Percentiles rank a stretch among this genome's conserved stretches.
Conservation (phyloP, 2,329 filamentous ascomycete genomes). For the Phaeosphaeria sp. region DNA sequence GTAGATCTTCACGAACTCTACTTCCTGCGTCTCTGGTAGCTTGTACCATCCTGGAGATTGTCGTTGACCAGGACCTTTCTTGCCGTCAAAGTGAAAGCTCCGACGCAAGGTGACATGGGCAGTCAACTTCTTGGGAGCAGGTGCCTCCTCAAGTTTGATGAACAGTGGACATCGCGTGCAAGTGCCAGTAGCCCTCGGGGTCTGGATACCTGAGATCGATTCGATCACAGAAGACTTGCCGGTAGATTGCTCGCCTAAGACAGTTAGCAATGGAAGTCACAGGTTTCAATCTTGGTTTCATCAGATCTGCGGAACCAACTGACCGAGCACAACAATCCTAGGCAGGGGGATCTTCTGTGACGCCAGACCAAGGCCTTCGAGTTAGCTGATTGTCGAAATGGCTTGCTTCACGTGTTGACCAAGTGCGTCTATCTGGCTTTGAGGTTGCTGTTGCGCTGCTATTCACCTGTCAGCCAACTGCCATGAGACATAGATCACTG, state of each 20-base stretch:
- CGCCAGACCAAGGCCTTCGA: constrained; percentile 76
- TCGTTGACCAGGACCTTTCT: constrained; percentile 37
- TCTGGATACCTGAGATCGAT: constrained; percentile 66
- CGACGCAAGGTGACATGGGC: constrained; percentile 72
- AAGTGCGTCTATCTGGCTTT: constrained; percentile 49
- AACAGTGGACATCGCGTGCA: constrained; percentile 85
- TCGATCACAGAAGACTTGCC: constrained; percentile 74
- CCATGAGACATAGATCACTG: not conserved
- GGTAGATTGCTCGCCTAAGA: constrained; percentile 71
- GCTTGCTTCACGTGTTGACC: constrained; percentile 69
- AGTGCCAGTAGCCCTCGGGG: constrained; percentile 73
- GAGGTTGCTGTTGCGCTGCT: not conserved
- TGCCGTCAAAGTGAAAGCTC: constrained; percentile 64
- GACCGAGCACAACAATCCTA: constrained; percentile 81
- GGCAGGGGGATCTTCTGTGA: constrained; percentile 72
- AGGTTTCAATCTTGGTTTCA: constrained; percentile 6
- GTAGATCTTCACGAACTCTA: constrained; percentile 69
- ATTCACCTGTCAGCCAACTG: not conserved
- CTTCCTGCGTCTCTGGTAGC: constrained; percentile 49
- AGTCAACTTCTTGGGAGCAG: constrained; percentile 62
- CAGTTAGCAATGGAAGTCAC: too few species aligned
- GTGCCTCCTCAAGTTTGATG: constrained; percentile 70
- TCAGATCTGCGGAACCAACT: not conserved
- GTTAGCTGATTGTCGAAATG: constrained; percentile 67
- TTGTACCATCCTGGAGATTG: constrained; percentile 69